Evolutionary conservation across 2,329 filamentous ascomycete genomes (phyloP), one percentile per base, ranked within the genome.

Genomic region (Fusarium sulawesiense): DNA sequence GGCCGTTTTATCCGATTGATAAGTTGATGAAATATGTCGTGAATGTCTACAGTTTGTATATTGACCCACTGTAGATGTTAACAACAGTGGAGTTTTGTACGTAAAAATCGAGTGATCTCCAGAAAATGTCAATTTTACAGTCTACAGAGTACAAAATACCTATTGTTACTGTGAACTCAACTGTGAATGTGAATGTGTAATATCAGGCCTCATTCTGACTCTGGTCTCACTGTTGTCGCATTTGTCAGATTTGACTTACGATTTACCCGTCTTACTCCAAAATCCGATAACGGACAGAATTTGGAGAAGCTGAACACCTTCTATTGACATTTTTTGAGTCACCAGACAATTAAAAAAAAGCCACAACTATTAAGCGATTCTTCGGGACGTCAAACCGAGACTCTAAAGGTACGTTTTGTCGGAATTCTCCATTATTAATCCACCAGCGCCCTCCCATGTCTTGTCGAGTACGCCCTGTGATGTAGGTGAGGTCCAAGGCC

Each of bases 391-490:
- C 32, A 14, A 27, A 27, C 50, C 45, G 45, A 46, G 41, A 44
- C 62, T 48, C 41, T n/a, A 7, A 54, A 37, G 62, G 53, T 60
- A 41, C 32, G 10, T 50, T 47, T 65, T 11, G 44, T 40, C 45
- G 53, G 50, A 20, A 18, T 64, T 67, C 53, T 47, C 56, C 63
- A 70, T 70, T 70, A 68, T 68, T 71, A 71, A 71, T 68, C 64
- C 51, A 65, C 58, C 29, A 55, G 37, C 42, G 41, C 64, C 51
- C 64, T 60, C 51, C 45, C 68, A 41, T 64, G 60, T 25, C 64
- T 49, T 70, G 68, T 71, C 68, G 57, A 59, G 18, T 41, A 30
- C 68, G 68, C 68, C 68, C 67, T 71, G 63, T 59, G 51, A 54
- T 30, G 44, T 25, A 44, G 41, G 48, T 40, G 18, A 32, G 25